Evolutionary conservation across 345 rosid species (phyloP), one percentile per base, ranked within the genome.

Genomic region (Pistacia atlantica): DNA sequence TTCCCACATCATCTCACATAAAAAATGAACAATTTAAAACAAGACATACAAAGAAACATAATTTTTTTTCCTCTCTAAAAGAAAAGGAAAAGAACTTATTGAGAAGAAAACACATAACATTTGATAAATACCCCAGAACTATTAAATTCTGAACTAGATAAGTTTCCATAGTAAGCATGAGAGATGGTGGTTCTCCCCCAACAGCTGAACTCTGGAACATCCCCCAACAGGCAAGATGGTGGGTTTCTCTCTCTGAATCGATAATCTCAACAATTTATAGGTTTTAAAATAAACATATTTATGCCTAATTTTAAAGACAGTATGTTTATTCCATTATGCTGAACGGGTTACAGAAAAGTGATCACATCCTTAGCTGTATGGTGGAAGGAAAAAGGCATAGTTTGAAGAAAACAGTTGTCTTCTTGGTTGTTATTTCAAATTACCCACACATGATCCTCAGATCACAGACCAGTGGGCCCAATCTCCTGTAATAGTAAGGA

Each of bases 71-170:
- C 70, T 28, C 16, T 12, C 7, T 10, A 14, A 48, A 48, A 37
- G n/a, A 28, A 12, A 62, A 60, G 35, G 54, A 33, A 5, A 60
- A 42, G 54, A 59, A 56, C 68, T 52, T 66, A 4, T 51, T 33
- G 28, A 58, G 67, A 60, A 45, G 37, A 73, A 71, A 60, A 74
- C 74, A 49, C 45, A 48, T 37, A 52, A 42, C 35, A 18, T 57
- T 68, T 58, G 18, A 83, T 12, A 65, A 17, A 17, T 63, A 63
- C 48, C 60, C 45, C 10, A 54, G 68, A 70, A 71, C 18, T 42
- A 38, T 22, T 56, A 66, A 70, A 57, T 52, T 12, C 60, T 11
- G 11, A 0, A 9, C 11, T 49, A 49, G 64, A 37, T 71, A 12
- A 58, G 35, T 57, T 25, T 63, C 54, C 42, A 58, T 28, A 46